Evolutionary conservation across 805 yeast genomes (phyloP), one percentile per base, ranked within the genome.

Genomic region (Cyberlindnera suaveolens): DNA sequence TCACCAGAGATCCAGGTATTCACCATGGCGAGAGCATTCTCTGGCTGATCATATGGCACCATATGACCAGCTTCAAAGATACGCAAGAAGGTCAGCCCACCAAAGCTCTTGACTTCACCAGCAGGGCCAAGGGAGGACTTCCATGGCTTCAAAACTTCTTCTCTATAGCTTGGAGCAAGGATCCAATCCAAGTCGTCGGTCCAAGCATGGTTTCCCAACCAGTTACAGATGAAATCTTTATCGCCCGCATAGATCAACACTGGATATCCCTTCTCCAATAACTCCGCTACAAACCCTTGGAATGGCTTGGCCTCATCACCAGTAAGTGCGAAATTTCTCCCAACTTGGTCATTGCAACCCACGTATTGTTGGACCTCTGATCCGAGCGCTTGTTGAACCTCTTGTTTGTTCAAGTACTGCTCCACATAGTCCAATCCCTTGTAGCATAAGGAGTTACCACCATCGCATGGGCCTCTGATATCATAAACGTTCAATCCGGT

Each of bases 241-340:
- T 88, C 95, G 58, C 96, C 96, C n/a, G 96, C 96, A 55, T 88
- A 89, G 48, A 87, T 77, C 57, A 89, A 74, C 5, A 88, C 90
- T 16, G 96, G 96, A 38, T 87, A 58, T 20, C 77, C 82, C 45
- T 72, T 63, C 56, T 85, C 82, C 54, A 88, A 72, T 45, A 88
- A 64, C 46, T 82, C 83, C 11, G 82, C 69, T 37, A 90, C 82
- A 44, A 72, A 80, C 49, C 73, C 77, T 61, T 86, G 91, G 77
- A 81, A 87, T 13, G 96, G 96, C 62, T 80, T 80, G 68, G 82
- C 75, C 72, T 84, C 84, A 67, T 90, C 97, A 41, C 96, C 96
- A 9, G 84, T 77, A 42, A 85, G 68, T 36, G 77, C 58, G 62
- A 90, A 90, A 62, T 83, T 78, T 44, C 74, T 67, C 65, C 75